phyloP scores from a whole-genome alignment of 441 rosid species.

The Adansonia madagascariensis region DNA sequence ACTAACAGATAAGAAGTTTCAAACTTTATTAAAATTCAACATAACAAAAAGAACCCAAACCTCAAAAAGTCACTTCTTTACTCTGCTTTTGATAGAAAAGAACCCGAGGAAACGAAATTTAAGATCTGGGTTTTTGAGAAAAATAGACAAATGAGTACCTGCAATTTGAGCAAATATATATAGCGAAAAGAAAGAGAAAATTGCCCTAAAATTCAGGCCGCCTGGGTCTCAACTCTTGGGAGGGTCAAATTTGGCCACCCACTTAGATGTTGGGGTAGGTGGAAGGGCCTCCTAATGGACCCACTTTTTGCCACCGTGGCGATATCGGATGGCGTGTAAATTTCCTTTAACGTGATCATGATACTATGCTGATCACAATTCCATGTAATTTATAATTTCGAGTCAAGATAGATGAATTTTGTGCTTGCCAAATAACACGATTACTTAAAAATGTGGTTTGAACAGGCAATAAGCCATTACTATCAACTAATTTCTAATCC shows the following conservation, averaged over 20 bases:
- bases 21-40: neutral
- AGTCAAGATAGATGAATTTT: neutral
- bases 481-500: neutral
- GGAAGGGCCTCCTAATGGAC: neutral
- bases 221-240: neutral
- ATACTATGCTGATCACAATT: neutral
- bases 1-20: neutral
- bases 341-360: neutral
- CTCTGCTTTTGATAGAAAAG: neutral
- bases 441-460: neutral
- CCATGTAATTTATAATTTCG: neutral
- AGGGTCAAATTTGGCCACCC: constrained; percentile 38
- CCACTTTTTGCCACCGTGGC: neutral
- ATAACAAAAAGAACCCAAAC: constrained; percentile 16
- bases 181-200: neutral
- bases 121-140: constrained; percentile 28
- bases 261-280: neutral
- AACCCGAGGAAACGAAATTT: neutral
- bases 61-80: neutral
- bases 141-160: neutral
- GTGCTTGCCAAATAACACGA: neutral
- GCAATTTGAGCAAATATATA: neutral
- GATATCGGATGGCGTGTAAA: neutral
- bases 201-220: neutral
- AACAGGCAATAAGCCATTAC: neutral